Evolutionary conservation across 2,329 filamentous ascomycete genomes (phyloP), one percentile per base, ranked within the genome.

Genomic region (Cadophora luteo-olivacea): DNA sequence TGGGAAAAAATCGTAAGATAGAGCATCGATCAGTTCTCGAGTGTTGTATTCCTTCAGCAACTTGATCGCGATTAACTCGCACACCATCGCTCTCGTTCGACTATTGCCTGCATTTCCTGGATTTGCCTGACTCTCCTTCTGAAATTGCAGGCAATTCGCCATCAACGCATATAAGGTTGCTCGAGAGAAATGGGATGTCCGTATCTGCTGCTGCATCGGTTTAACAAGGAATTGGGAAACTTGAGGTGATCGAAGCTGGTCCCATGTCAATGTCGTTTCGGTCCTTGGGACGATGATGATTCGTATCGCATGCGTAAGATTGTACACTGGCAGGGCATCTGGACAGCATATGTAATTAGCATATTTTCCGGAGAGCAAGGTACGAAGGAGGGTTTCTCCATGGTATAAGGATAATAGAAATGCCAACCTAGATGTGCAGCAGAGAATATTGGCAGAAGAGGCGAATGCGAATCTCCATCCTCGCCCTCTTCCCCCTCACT

Each of bases 171-270:
- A 97, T 48, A 97, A 80, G 0, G 94, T 96, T 11, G 92, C 94
- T 60, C 92, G 87, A 36, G 91, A 94, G 79, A 97, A 95, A 80
- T 97, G 92, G 63, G 92, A 89, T 19, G 88, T 85, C 69, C 91
- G 89, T 71, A 97, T 94, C 79, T 95, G 91, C 78, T 96, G 92
- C 80, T 96, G 93, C 83, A 97, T 96, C 2, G 95, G 95, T 83
- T 97, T 97, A 77, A 97, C 87, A 45, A 98, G 86, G 78, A 98
- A 98, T 78, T 97, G 94, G 19, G 94, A 97, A 67, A 98, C 91
- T 78, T 98, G 95, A 3, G 95, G 95, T n/a, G 94, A 97, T 72
- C 94, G 89, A 71, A 98, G 84, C 79, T 98, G 95, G 72, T 98
- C 95, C 94, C 94, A 98, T 19, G 93, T 91, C 62, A 98, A 82